Base-by-base conservation (phyloP, 306 rosid species). In the Myrica gale region DNA sequence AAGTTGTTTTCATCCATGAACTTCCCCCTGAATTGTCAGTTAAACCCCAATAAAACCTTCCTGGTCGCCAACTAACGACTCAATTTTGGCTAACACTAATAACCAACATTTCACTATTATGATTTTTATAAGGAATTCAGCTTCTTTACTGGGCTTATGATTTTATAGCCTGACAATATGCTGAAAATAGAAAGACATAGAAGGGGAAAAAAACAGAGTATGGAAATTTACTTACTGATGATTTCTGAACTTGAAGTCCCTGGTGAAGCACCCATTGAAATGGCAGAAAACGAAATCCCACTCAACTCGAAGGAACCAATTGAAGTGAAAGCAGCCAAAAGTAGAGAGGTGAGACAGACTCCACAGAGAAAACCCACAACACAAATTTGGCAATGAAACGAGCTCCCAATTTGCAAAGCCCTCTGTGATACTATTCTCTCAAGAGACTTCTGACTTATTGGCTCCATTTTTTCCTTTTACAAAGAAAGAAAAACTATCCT, bases 311-410 rank as follows among this genome's bases (percentile, higher is more conserved):
- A 83, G 63, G 90, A 53, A 6, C 88, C 90, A 71, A 91, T 76
- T 16, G 98, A 91, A 74, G 98, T 86, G 46, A 94, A 84, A 80
- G 93, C 83, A 74, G 97, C 96, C 73, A 92, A 63, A 81, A 92
- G 88, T 52, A 94, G 74, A 81, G 89, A 81, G 43, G 96, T 84
- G 15, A 94, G 86, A 73, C 98, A 90, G 32, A 94, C 83, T 71
- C 98, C 98, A 63, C 89, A 86, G 1, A 94, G 92, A 85, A 94
- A 89, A 39, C 98, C 98, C 75, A 88, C 88, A 61, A 89, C 97
- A 86, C 98, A 94, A 74, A 92, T 85, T 83, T 90, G 96, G 63
- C 98, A 94, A 12, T 91, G 85, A 74, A 91, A 91, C 17, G 95
- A 92, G 68, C 74, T 92, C 12, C 95, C 96, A 89, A 92, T 84